Evolutionary conservation across 148 eudicot species (phyloP).

Genomic region (Persicaria tinctoria): DNA sequence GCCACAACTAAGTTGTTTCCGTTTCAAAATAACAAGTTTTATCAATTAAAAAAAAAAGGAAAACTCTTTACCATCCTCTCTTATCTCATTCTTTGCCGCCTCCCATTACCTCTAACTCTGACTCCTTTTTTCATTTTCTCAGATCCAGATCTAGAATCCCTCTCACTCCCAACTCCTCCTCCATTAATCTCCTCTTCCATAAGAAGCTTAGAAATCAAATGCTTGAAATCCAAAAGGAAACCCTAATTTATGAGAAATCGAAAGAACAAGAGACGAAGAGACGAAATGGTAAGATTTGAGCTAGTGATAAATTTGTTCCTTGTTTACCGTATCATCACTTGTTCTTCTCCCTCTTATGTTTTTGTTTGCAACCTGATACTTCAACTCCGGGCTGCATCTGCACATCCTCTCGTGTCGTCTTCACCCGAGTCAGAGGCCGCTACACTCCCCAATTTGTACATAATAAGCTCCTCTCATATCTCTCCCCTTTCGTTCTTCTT

Average conservation of each 20-base stretch:
- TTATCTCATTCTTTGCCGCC: too few relatives aligned
- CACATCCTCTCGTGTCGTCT: constrained; percentile 18
- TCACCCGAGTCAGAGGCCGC: constrained; percentile 27
- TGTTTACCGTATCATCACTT: neutral
- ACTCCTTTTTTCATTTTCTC: too few relatives aligned
- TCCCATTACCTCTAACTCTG: too few relatives aligned
- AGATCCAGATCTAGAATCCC: too few relatives aligned
- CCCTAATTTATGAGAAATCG: neutral
- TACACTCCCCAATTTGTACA: constrained; percentile 36
- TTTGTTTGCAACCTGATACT: constrained; percentile 11
- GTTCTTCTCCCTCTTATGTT: neutral
- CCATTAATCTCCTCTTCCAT: too few relatives aligned
- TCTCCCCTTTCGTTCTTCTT: neutral
- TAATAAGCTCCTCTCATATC: neutral
- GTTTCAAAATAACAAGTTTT: too few relatives aligned
- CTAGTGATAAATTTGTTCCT: neutral
- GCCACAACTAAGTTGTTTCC: too few relatives aligned
- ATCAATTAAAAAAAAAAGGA: too few relatives aligned
- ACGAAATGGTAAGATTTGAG: constrained; percentile 2
- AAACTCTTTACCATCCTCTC: too few relatives aligned
- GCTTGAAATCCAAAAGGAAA: too few relatives aligned
- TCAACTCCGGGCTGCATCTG: constrained; percentile 8
- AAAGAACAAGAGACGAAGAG: neutral
- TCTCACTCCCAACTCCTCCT: too few relatives aligned
- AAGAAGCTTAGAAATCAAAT: too few relatives aligned